Base-by-base conservation (phyloP, 352 stramenopile species). In the Phytophthora palmivora region DNA sequence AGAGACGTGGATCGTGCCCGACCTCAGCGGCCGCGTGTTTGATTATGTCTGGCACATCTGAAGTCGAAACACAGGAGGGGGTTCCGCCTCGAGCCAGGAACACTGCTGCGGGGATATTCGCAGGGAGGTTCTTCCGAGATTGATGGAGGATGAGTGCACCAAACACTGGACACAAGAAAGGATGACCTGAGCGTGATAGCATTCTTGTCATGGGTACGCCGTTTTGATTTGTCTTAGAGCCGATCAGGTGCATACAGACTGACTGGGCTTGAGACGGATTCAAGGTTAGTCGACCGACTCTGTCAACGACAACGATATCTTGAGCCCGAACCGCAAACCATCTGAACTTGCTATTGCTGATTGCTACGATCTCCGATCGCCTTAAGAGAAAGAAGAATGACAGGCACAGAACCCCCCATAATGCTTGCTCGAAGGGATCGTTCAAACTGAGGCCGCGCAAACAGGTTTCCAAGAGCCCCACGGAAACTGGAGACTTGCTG, bases 341-440 rank as follows among this genome's bases (percentile, higher is more conserved):
- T 12, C 33, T 34, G 47, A 34, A 49, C 49, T n/a, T 42, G 10
- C 18, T 14, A 4, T 22, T 36, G 18, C 6, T 11, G 11, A 36
- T 44, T 14, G 47, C 19, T 3, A 55, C 47, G 5, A 55, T 45
- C 37, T 44, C 32, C 6, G 19, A 36, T 21, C 33, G 19, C 44
- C n/a, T n/a, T n/a, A n/a, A n/a, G n/a, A n/a, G n/a, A n/a, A n/a
- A 44, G 24, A 55, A 33, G 33, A 55, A 44, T 5, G 47, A 19
- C 21, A 55, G 6, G n/a, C 33, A 44, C 47, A 44, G 7, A 21
- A 55, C 37, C 21, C 36, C 33, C 26, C 49, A 47, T 1, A 57
- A 38, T 2, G 49, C 49, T 33, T 46, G 36, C 18, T 12, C 37
- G 18, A 57, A 47, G n/a, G 36, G 49, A 18, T 46, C 49, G 41